Evolutionary conservation across 1,284 basidiomycete species (phyloP), one percentile per base, ranked within the genome.

Genomic region (Tilletia walkeri): DNA sequence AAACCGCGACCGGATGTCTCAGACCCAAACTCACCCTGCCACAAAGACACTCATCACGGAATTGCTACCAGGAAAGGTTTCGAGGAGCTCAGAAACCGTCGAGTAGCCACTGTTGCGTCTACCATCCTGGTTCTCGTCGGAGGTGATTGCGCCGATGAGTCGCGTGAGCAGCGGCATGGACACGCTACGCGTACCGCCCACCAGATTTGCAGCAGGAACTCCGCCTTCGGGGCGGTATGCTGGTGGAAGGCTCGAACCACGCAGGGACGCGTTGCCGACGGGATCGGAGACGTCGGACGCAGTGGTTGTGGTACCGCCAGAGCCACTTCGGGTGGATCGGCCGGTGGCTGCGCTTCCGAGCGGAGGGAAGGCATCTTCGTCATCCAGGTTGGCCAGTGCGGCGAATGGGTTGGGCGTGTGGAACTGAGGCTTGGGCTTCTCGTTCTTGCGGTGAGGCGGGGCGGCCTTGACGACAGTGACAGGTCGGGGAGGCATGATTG

Each of bases 391-490:
- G 12, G 59, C 59, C 7, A 63, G 36, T 14, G 59, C 59, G 18
- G 59, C 59, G 36, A 63, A 63, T 5, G 59, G 59, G 36, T 63
- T 63, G 16, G 59, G 59, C 34, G 59, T 63, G 18, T 63, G 30
- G 36, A 38, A 39, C 59, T 41, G 30, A 36, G 59, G 59, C 59
- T 41, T 38, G 34, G 36, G 18, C 59, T 63, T 63, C 36, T 14
- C n/a, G 34, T 38, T 14, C 34, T n/a, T 34, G 16, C 34, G 30
- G 3, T 38, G 59, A 18, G 59, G 30, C 36, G 59, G 59, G 34
- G 59, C 59, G 6, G 59, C 59, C 59, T 63, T 63, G 36, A 63
- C 59, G 59, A 41, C 38, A 4, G 59, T 63, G 59, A 63, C 36
- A 34, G 59, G 59, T 12, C 59, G 59, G 12, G 38, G 36, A 16